Percentiles rank a stretch among this genome's conserved stretches.
These are phyloP conservation scores for Pachyrhizus erosus DNA, from an alignment of 306 rosid genomes.

Conservation along the genomic window DNA sequence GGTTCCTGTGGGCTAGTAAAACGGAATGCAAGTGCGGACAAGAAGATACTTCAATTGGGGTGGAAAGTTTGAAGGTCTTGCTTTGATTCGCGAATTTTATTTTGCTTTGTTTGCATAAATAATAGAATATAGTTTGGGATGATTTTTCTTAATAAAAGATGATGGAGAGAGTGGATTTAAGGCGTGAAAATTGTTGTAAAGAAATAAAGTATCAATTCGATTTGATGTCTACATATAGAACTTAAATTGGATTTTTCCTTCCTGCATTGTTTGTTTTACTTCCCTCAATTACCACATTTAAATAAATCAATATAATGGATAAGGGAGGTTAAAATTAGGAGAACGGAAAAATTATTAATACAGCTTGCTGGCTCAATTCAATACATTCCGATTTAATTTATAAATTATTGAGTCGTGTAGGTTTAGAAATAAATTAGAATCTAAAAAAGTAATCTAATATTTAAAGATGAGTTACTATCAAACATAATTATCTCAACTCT, in stretches of 20 bases:
- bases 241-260: not conserved
- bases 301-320: not conserved
- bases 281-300: too few relatives aligned
- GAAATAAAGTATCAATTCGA: not conserved
- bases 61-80: slow-evolving; percentile 50
- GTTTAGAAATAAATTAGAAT: too few relatives aligned
- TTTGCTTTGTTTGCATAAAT: not conserved
- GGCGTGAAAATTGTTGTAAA: not conserved
- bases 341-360: too few relatives aligned
- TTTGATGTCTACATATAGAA: not conserved
- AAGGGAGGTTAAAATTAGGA: too few relatives aligned
- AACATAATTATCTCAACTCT: too few relatives aligned
- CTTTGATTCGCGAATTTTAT: not conserved
- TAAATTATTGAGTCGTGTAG: too few relatives aligned
- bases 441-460: too few relatives aligned
- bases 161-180: not conserved
- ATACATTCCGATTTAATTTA: too few relatives aligned
- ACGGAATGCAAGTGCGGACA: slow-evolving; percentile 1
- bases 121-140: not conserved
- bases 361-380: too few relatives aligned
- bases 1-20: not conserved
- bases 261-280: not conserved
- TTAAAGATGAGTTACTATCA: too few relatives aligned
- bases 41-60: slow-evolving; percentile 43
- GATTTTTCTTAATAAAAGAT: not conserved